Evolutionary conservation across 257 asterid species (phyloP), one percentile per base, ranked within the genome.

Genomic region (Fraxinus americana): DNA sequence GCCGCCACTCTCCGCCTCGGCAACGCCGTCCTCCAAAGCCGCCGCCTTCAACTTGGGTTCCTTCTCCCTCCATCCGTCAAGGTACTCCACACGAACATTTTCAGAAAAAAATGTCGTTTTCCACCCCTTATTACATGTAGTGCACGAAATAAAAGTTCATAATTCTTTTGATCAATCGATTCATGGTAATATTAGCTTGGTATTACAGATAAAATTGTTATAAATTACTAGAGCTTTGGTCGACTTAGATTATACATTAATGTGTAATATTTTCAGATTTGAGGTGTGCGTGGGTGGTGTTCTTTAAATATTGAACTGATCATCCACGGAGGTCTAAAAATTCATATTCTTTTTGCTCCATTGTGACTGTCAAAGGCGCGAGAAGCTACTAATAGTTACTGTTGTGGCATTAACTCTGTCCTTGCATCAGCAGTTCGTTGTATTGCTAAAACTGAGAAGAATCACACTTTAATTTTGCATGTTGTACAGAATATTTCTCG

Each of bases 1-100:
- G 66, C 84, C 88, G 80, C 97, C 82, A 84, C 86, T 61, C 91
- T 89, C 89, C 96, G 94, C 86, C 84, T 89, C 19, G 76, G 85
- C 77, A 70, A 80, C 84, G 77, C 79, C 17, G 32, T 63, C 16
- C 16, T 10, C 84, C 83, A 90, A 77, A 91, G 78, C 88, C 90
- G 82, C 90, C 93, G 89, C 78, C 76, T 84, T 78, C 82, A 78
- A 50, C 85, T 79, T 7, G 78, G 76, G 23, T 80, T 82, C 54
- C 81, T 83, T 71, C 90, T 87, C 77, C 89, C 80, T 78, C 85
- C 91, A 68, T 81, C 92, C 72, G 66, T 87, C 82, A 81, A 88
- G 97, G 97, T 92, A 84, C 69, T 34, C 41, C 12, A 21, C 35
- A 23, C 19, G 34, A 25, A 25, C 69, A 63, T 3, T 63, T 63